Conservation (phyloP, 2,329 filamentous ascomycete genomes). For the Colletotrichum sublineola region DNA sequence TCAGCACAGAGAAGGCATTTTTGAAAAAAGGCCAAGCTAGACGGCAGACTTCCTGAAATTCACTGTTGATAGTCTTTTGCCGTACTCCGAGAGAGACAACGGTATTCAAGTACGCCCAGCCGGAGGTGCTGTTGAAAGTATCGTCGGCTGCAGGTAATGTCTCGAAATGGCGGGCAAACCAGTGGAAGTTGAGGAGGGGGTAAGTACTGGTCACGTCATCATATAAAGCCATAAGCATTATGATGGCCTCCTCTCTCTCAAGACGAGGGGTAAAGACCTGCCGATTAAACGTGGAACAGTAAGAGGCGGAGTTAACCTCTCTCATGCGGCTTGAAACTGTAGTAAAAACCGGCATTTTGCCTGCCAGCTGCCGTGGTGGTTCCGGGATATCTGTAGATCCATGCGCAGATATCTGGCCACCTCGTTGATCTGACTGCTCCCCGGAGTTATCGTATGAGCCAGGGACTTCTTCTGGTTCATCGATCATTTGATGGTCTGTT, state of each 20-base stretch:
- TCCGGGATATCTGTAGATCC: not conserved
- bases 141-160: conserved; percentile 14
- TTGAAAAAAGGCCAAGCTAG: conserved; percentile 40
- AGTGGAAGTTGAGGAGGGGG: conserved; percentile 35
- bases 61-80: conserved; percentile 34
- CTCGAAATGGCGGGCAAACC: conserved; percentile 30
- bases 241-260: conserved; percentile 30
- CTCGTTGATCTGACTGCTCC: not conserved
- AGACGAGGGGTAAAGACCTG: conserved; percentile 36
- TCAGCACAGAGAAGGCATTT: conserved; percentile 32
- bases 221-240: conserved; percentile 31
- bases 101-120: conserved; percentile 39
- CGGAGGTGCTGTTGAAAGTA: conserved; percentile 32
- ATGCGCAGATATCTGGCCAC: not conserved
- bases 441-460: not conserved
- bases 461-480: not conserved
- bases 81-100: conserved; percentile 28
- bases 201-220: conserved; percentile 28
- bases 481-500: conserved; percentile 16
- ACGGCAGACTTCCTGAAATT: conserved; percentile 31
- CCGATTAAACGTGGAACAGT: conserved; percentile 39
- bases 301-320: conserved; percentile 29
- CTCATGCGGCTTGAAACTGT: conserved; percentile 26
- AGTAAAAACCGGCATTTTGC: conserved; percentile 33
- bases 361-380: conserved; percentile 1